Base-by-base conservation (phyloP, 495 filamentous ascomycete species). In the Thozetella sp. region DNA sequence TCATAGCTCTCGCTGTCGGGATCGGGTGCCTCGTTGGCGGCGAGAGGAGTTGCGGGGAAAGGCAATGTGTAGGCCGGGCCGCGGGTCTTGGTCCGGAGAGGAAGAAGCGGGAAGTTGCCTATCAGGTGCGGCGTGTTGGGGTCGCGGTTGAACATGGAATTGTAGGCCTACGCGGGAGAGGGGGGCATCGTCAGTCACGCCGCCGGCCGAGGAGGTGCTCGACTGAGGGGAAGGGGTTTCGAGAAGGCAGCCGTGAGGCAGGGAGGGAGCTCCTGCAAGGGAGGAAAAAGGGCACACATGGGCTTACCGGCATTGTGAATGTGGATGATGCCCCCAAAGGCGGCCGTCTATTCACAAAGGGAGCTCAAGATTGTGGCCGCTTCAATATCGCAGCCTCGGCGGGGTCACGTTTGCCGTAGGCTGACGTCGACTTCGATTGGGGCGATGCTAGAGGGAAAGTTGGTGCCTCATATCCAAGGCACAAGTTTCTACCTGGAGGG, bases 51-150 rank as follows among this genome's bases (percentile, higher is more conserved):
- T 63, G 73, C 73, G 52, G 77, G 71, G 59, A 72, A 66, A 1
- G 84, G 82, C 15, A 98, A 87, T 23, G 90, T 88, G 75, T 93
- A 93, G 65, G 93, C 94, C 48, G 95, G 95, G 15, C 95, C 95
- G 50, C 94, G 92, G 62, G 92, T 92, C 71, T 88, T 87, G 63
- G 94, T 97, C 65, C 95, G 95, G 40, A 99, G 88, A 2, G 94
- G 93, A 61, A 97, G 87, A 66, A 98, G 88, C 37, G 95, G 92
- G 75, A 98, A 92, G 83, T 97, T 97, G 66, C 94, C 93, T 85
- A 85, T 67, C 22, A 76, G 65, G 52, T 73, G 72, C 1, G 68
- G 72, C 54, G 70, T 66, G 66, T 67, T 70, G 65, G 74, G 85
- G 73, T 94, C 91, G 65, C 87, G 82, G 73, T 96, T 90, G 86